Conservation (phyloP, 1,284 basidiomycete genomes). For the Mycena sp. region DNA sequence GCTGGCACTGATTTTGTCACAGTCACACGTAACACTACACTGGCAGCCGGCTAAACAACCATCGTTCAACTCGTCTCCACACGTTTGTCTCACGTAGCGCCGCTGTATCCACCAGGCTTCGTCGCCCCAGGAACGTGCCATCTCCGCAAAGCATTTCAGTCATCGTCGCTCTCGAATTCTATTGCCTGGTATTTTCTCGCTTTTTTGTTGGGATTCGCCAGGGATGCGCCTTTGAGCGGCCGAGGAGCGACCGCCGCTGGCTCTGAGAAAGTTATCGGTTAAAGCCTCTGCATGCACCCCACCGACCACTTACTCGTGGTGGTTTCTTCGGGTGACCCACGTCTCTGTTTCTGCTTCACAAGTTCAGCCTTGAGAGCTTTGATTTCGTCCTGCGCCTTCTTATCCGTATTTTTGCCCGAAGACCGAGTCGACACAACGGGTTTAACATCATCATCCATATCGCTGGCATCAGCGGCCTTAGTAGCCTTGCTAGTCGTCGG, state of each 20-base stretch:
- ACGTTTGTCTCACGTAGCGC: conserved; percentile 3
- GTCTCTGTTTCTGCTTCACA: conserved; percentile 23
- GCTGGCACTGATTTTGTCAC: conserved; percentile 16
- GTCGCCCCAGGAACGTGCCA: not conserved
- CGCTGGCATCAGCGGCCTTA: not conserved
- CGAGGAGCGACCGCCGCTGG: conserved; percentile 42
- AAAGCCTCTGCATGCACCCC: not conserved
- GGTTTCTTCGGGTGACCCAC: conserved; percentile 23
- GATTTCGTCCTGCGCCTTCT: conserved; percentile 33
- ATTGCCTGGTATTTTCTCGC: conserved; percentile 72
- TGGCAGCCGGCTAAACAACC: not conserved
- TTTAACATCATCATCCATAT: not conserved
- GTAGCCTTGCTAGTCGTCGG: conserved; percentile 17
- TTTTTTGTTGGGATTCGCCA: conserved; percentile 79
- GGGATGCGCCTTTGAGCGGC: conserved; percentile 68
- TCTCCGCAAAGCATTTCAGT: conserved; percentile 34
- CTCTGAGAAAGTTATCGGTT: conserved; percentile 33
- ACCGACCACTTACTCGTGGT: conserved; percentile 23
- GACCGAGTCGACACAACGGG: conserved; percentile 12
- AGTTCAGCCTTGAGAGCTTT: conserved; percentile 21
- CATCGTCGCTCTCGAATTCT: conserved; percentile 75
- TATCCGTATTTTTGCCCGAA: too few relatives aligned
- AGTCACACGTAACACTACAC: not conserved
- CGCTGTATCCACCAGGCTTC: not conserved
- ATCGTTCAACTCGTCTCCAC: not conserved